phyloP scores from a whole-genome alignment of 2,329 filamentous ascomycete genomes.

The Ilyonectria robusta region DNA sequence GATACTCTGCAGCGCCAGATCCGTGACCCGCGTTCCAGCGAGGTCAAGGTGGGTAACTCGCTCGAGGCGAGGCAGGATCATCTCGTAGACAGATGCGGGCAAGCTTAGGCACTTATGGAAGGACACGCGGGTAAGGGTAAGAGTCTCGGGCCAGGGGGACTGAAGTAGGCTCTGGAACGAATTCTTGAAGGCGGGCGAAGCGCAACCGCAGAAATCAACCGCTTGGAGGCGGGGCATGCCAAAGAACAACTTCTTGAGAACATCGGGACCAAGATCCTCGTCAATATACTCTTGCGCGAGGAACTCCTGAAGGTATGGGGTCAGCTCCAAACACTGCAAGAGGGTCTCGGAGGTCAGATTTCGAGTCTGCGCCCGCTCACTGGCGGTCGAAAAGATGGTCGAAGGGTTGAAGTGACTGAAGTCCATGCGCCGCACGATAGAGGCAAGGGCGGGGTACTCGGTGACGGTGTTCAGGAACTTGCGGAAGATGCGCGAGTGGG shows the following conservation, averaged over 20 bases:
- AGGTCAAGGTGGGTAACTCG: slow-evolving; percentile 84
- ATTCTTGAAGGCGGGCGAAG: slow-evolving; percentile 76
- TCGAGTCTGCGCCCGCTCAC: slow-evolving; percentile 80
- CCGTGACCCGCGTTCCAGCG: slow-evolving; percentile 82
- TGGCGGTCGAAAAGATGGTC: slow-evolving; percentile 80
- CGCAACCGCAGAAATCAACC: slow-evolving; percentile 84
- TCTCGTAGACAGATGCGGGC: slow-evolving; percentile 76
- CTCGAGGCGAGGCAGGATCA: slow-evolving; percentile 77
- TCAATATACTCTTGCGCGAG: slow-evolving; percentile 86
- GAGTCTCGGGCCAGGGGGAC: slow-evolving; percentile 64
- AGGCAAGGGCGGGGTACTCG: slow-evolving; percentile 77
- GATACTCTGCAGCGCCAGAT: slow-evolving; percentile 78
- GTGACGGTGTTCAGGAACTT: slow-evolving; percentile 82
- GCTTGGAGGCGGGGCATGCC: slow-evolving; percentile 75
- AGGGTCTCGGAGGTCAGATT: slow-evolving; percentile 84
- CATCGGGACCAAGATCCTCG: slow-evolving; percentile 77
- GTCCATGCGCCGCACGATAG: slow-evolving; percentile 83
- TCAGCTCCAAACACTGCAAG: slow-evolving; percentile 77
- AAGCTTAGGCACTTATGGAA: slow-evolving; percentile 85
- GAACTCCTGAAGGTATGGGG: slow-evolving; percentile 83
- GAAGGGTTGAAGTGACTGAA: slow-evolving; percentile 90
- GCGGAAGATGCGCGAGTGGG: slow-evolving; percentile 86
- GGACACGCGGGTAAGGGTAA: slow-evolving; percentile 77
- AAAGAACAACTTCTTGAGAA: slow-evolving; percentile 79
- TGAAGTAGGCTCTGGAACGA: slow-evolving; percentile 72